A percentile compares a stretch with the other conserved stretches of the same genome.
Evolutionary conservation across 805 yeast species (phyloP).

Genomic region (Spathaspora boniae): DNA sequence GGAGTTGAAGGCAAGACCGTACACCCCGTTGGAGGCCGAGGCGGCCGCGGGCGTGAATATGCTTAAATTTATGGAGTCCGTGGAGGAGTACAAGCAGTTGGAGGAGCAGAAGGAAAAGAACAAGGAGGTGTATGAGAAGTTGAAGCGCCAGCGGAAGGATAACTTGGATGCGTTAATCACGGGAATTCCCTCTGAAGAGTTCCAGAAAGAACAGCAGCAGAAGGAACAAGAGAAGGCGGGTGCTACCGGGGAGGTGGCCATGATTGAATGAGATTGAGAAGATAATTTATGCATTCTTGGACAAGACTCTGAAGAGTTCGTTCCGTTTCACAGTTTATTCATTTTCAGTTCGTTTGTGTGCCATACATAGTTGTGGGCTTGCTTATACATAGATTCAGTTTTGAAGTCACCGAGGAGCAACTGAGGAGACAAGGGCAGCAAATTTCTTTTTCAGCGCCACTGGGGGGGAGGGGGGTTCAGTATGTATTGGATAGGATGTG

Average conservation of each 20-base stretch:
- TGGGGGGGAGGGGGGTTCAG: no score
- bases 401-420: no score
- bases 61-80: slow-evolving; percentile 59
- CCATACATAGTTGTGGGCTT: no score
- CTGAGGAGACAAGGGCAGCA: no score
- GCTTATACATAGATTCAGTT: no score
- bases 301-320: no score
- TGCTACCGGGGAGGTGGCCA: slow-evolving; percentile 14
- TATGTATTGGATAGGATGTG: no score
- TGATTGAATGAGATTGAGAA: slow-evolving; percentile 15
- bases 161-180: slow-evolving; percentile 35
- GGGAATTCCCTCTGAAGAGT: slow-evolving; percentile 24
- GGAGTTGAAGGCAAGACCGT: slow-evolving; percentile 73
- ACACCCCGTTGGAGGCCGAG: slow-evolving; percentile 82
- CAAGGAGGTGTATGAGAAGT: slow-evolving; percentile 41
- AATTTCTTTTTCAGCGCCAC: no score
- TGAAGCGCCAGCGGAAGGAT: slow-evolving; percentile 34
- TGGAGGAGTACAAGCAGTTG: slow-evolving; percentile 53
- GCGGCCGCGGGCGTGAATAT: slow-evolving; percentile 86
- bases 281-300: no score
- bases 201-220: slow-evolving; percentile 11
- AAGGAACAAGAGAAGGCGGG: slow-evolving; percentile 7
- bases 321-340: slow-evolving; percentile 3
- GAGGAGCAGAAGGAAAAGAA: slow-evolving; percentile 36
- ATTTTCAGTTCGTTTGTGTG: slow-evolving; percentile 2